Evolutionary conservation across 2,329 filamentous ascomycete species (phyloP).

Genomic region (Arachnomyces sp.): DNA sequence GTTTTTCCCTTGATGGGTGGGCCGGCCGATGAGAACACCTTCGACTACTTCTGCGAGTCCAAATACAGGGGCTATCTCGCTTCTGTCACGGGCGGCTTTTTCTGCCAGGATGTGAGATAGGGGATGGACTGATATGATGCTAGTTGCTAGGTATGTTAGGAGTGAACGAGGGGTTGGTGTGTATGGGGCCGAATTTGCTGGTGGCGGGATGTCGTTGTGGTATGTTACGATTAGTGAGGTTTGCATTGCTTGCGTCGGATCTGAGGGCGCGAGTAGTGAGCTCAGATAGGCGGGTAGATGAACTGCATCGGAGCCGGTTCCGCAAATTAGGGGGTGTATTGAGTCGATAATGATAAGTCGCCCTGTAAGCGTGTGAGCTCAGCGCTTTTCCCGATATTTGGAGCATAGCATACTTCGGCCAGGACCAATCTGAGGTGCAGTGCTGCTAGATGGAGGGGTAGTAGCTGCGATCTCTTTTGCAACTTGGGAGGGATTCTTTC

Average conservation of each 20-base stretch:
- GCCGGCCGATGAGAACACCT: slow-evolving; percentile 64
- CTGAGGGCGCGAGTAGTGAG: slow-evolving; percentile 46
- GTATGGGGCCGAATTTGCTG: slow-evolving; percentile 27
- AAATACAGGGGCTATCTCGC: slow-evolving; percentile 65
- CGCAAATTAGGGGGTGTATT: slow-evolving; percentile 55
- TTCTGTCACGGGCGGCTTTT: slow-evolving; percentile 68
- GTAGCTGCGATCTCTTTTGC: slow-evolving; percentile 50
- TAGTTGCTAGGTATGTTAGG: slow-evolving; percentile 79
- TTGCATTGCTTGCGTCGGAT: slow-evolving; percentile 23
- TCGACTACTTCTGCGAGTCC: slow-evolving; percentile 70
- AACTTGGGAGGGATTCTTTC: slow-evolving; percentile 50
- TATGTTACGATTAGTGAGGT: slow-evolving; percentile 71
- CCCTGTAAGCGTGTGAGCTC: slow-evolving; percentile 40
- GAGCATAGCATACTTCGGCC: neutral
- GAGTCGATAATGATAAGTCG: slow-evolving; percentile 72
- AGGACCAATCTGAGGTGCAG: slow-evolving; percentile 18
- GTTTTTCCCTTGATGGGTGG: slow-evolving; percentile 25
- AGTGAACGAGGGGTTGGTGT: slow-evolving; percentile 62
- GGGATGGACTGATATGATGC: slow-evolving; percentile 65
- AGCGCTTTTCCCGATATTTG: too few relatives aligned
- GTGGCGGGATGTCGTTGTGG: slow-evolving; percentile 65
- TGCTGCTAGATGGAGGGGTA: slow-evolving; percentile 13
- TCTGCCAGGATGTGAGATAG: slow-evolving; percentile 65
- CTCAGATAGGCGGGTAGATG: slow-evolving; percentile 62
- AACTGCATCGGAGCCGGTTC: slow-evolving; percentile 35